A percentile compares a stretch with the other conserved stretches of the same genome.
Conservation (phyloP, 305 asterid genomes). For the Salvia sclarea region DNA sequence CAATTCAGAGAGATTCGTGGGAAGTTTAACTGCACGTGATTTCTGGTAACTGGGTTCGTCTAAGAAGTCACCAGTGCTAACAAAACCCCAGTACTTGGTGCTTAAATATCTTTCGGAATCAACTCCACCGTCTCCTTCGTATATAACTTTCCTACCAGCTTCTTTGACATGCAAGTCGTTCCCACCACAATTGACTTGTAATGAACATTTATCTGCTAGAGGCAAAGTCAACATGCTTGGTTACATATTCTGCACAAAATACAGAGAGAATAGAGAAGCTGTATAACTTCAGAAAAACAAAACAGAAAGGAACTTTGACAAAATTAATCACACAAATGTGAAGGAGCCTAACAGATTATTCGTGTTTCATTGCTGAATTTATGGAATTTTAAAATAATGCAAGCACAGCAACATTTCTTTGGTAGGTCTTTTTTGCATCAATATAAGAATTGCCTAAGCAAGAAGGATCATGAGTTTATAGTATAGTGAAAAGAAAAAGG, state of each 20-base stretch:
- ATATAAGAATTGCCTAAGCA: background rate
- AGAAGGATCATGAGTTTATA: background rate
- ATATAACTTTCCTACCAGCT: slow-evolving; percentile 42
- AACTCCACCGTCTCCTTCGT: slow-evolving; percentile 83
- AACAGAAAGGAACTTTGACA: background rate
- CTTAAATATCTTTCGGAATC: slow-evolving; percentile 56
- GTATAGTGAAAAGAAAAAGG: too few species aligned
- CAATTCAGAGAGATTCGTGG: slow-evolving; percentile 54
- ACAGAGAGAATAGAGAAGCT: background rate
- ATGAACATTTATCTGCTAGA: slow-evolving; percentile 76
- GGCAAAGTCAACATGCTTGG: slow-evolving; percentile 28
- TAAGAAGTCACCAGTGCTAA: slow-evolving; percentile 88
- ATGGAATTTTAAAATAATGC: background rate
- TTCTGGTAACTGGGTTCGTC: slow-evolving; percentile 60
- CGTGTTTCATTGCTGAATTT: background rate
- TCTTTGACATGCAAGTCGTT: slow-evolving; percentile 51
- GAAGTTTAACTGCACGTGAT: slow-evolving; percentile 48
- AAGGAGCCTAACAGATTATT: slow-evolving; percentile 6
- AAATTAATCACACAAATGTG: background rate
- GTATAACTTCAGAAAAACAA: background rate
- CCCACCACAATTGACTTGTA: slow-evolving; percentile 87
- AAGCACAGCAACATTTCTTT: background rate
- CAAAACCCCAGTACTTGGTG: slow-evolving; percentile 75
- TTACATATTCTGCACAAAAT: slow-evolving; percentile 20
- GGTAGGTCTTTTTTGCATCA: background rate